Evolutionary conservation across 2,329 filamentous ascomycete genomes (phyloP), one percentile per base, ranked within the genome.

Genomic region (Colletotrichum spaethianum): DNA sequence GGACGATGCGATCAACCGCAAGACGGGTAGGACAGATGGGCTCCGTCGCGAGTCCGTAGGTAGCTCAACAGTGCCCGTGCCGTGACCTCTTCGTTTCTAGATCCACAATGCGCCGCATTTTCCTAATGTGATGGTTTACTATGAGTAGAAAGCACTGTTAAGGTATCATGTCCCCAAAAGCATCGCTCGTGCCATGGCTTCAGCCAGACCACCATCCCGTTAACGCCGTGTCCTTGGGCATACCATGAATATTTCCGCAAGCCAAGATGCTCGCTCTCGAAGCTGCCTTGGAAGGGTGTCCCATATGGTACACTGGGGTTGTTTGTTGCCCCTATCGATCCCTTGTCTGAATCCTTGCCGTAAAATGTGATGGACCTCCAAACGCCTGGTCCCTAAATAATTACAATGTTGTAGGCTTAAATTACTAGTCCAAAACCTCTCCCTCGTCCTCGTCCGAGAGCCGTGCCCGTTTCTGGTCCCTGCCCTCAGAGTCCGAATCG

Each of bases 401-500:
- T 70, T 70, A 70, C 38, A 60, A 63, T 60, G 52, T 60, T 63
- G 6, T 55, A 70, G 57, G 42, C 18, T 50, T 28, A 57, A 59
- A 23, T 26, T 36, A 40, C 18, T 70, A 72, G 48, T 72, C 70
- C 59, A 72, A 56, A 46, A 87, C 81, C 74, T 87, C 86, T 40
- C 86, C 86, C 70, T 87, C 86, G 60, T 87, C 86, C 66, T 86
- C 83, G 44, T 81, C 80, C 0, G 84, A 86, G 36, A 85, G 77
- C 62, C 82, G 82, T 59, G 81, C 81, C n/a, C 84, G 80, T 72
- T 87, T 87, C 73, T 82, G 81, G 1, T 82, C 82, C 31, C 82
- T 79, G 31, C 78, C 81, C 42, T 82, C 82, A 3, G 78, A 76
- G 36, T 82, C 79, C 5, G 77, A 76, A 16, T 85, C 84, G 9